Base-by-base conservation (phyloP, 2,329 filamentous ascomycete genomes). In the Fusarium nodosum region DNA sequence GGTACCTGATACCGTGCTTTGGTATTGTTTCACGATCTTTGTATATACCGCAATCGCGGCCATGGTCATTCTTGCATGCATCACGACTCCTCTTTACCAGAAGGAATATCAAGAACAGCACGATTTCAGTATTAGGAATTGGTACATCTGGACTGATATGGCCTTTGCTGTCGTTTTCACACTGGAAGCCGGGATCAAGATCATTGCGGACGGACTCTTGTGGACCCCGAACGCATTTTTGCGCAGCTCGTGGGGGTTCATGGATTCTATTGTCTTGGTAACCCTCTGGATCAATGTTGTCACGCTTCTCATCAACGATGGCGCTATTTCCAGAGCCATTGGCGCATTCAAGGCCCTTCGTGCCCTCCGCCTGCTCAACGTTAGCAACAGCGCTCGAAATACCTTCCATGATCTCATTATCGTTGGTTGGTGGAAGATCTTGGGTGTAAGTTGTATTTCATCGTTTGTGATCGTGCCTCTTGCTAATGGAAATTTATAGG, bases 181-280 rank as follows among this genome's bases (percentile, higher is more conserved):
- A 0, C 77, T 93, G 9, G 96, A 99, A 79, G 93, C 94, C 1
- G 75, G 90, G 8, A 94, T 99, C 81, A 99, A 99, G 79, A 90
- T 97, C 57, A 89, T 99, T 73, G 96, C 96, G 0, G 96, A 99
- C 81, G 96, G 96, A 10, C 92, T 97, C 74, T 92, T 97, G 78
- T 98, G 93, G 88, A 97, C 96, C 0, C 96, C 96, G 0, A 97
- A 99, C 79, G 97, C 97, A 4, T 99, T 97, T 77, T 93, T 97
- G 78, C 90, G 96, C 74, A 95, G 95, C 76, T 95, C 94, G 0
- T 99, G 96, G 96, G 97, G 96, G 9, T 90, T 97, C 66, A 97
- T 99, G 69, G 96, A 99, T 76, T 93, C 91, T 1, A 80, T 98
- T 45, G 96, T 99, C 70, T 84, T 99, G 54, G 83, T 97, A 58